Evolutionary conservation across 2,329 filamentous ascomycete genomes (phyloP), one percentile per base, ranked within the genome.

Genomic region (Fusarium musae): DNA sequence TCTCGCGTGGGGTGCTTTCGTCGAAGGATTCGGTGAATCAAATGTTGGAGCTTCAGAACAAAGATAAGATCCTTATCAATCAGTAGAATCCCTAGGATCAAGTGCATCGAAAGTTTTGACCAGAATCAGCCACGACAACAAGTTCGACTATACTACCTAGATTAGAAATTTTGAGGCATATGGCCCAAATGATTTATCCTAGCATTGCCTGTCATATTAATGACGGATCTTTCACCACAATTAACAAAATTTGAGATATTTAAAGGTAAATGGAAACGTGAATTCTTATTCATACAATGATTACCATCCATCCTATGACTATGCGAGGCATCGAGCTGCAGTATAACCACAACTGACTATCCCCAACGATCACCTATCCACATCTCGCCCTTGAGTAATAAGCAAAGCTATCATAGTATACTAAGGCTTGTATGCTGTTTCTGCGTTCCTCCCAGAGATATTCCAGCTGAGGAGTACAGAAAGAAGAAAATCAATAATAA

Each of bases 281-380:
- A 36, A 59, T 77, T 72, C 63, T 72, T 75, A 77, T 73, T 77
- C 68, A 64, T 77, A 78, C 75, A 77, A 54, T 75, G 69, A 77
- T 76, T 78, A 78, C 73, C 66, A 72, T 74, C 65, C 62, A 74
- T 65, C 65, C 75, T 58, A 63, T 72, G 60, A 70, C 70, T 56
- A 68, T 63, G 68, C 67, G 52, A 66, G 59, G 54, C 57, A 60
- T 64, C 54, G 43, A 73, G 39, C 47, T 57, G 50, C 58, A 36
- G 46, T 53, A 62, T 61, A 62, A 32, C 58, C 44, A 59, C 58
- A 59, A 44, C 63, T 53, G 53, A 47, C 60, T 64, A 44, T 59
- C 30, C 47, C 47, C 39, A 47, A 58, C 59, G 34, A 61, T 60
- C 43, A 46, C 46, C 60, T 59, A 62, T 58, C 68, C 57, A 69